These are phyloP conservation scores for Eleusine indica DNA, from an alignment of 176 grass and related monocot species.

Conservation along the genomic window DNA sequence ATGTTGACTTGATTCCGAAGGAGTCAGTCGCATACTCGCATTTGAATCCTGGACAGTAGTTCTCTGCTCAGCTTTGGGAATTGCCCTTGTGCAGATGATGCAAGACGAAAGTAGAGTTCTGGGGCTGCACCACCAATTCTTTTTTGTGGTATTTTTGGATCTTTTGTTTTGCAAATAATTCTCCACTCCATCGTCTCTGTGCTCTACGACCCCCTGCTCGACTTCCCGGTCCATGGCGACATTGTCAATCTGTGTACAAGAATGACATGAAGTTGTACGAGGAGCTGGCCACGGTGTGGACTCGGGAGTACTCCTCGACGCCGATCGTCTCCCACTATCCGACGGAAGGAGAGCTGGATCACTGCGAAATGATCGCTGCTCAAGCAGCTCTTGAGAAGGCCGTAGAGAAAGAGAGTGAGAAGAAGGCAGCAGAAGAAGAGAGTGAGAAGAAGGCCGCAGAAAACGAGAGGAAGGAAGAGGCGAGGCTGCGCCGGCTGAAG, in stretches of 20 bases:
- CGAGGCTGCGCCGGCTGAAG: no score
- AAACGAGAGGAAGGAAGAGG: neutral
- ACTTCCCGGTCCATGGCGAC: neutral
- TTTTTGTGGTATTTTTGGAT: no score
- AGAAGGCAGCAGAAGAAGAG: neutral
- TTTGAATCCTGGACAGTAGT: no score
- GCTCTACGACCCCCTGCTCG: conserved; percentile 36
- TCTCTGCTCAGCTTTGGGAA: no score
- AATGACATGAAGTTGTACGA: neutral
- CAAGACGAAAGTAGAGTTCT: no score
- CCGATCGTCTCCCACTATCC: conserved; percentile 9
- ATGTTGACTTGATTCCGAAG: neutral
- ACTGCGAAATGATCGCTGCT: neutral
- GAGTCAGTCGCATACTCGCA: neutral
- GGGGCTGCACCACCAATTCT: no score
- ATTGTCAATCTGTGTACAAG: neutral
- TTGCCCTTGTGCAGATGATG: no score
- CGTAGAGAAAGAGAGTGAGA: neutral
- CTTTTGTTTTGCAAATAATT: neutral
- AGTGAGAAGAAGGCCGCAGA: neutral
- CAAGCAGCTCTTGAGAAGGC: neutral
- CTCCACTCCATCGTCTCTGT: conserved; percentile 17
- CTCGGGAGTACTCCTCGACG: conserved; percentile 3
- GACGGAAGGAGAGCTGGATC: neutral
- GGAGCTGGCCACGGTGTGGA: neutral